phyloP scores from a whole-genome alignment of 345 rosid genomes.

The Salix viminalis region DNA sequence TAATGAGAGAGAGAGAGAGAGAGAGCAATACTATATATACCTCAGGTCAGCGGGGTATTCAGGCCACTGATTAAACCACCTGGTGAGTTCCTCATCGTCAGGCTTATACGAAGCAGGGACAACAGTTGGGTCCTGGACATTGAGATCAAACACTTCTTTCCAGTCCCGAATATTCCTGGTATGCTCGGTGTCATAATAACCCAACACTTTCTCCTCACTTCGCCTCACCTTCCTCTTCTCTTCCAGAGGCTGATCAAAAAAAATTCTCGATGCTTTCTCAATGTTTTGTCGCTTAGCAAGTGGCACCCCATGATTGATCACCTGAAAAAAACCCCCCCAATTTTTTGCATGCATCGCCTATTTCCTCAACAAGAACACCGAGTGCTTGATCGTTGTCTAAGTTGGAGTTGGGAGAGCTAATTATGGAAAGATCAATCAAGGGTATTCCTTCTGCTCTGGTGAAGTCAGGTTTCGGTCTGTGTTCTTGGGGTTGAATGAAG shows the following conservation, averaged over 20 bases:
- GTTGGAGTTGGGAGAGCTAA: not conserved
- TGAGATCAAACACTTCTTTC: slow-evolving; percentile 47
- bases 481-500: slow-evolving; percentile 30
- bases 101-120: slow-evolving; percentile 25
- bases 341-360: slow-evolving; percentile 35
- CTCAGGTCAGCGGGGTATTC: slow-evolving; percentile 26
- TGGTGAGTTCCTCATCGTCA: slow-evolving; percentile 14
- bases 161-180: slow-evolving; percentile 55
- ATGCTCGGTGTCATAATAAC: slow-evolving; percentile 40
- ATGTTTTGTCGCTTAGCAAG: slow-evolving; percentile 17
- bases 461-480: slow-evolving; percentile 24
- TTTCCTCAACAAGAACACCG: slow-evolving; percentile 20
- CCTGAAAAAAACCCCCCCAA: slow-evolving; percentile 48
- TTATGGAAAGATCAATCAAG: slow-evolving; percentile 29
- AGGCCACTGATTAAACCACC: slow-evolving; percentile 29
- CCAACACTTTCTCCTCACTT: slow-evolving; percentile 20
- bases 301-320: slow-evolving; percentile 44
- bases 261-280: slow-evolving; percentile 13
- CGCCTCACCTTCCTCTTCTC: slow-evolving; percentile 38
- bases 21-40: not conserved
- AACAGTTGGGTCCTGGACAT: slow-evolving; percentile 6
- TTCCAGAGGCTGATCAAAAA: slow-evolving; percentile 27
- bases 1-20: no score
- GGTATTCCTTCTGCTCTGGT: slow-evolving; percentile 32
- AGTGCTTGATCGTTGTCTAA: not conserved